Evolutionary conservation across 441 rosid genomes (phyloP).

Genomic region (Populus tomentosa): DNA sequence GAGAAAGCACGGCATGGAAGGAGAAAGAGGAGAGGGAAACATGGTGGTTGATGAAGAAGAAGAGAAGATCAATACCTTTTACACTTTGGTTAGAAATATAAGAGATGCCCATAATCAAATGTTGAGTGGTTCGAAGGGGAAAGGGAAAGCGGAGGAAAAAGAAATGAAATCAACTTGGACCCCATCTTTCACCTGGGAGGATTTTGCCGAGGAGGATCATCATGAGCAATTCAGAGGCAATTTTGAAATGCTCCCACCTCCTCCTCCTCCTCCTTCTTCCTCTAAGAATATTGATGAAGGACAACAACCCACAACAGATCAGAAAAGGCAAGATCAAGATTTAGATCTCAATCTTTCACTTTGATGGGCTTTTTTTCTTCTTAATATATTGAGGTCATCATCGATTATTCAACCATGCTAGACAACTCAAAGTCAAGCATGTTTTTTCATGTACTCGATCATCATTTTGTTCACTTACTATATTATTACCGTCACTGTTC

Average conservation of each 20-base stretch:
- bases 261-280: background rate
- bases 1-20: constrained; percentile 1
- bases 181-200: constrained; percentile 15
- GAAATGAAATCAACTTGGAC: constrained; percentile 6
- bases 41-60: background rate
- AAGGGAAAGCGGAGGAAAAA: background rate
- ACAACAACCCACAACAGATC: background rate
- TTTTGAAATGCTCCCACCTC: background rate
- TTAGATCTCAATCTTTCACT: constrained; percentile 23
- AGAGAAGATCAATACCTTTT: constrained; percentile 11
- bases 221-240: background rate
- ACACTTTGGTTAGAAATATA: constrained; percentile 15
- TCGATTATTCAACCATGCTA: background rate
- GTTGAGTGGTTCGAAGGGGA: background rate
- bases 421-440: background rate
- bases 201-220: constrained; percentile 1
- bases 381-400: background rate
- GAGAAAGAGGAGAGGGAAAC: background rate
- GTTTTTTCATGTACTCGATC: background rate
- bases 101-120: constrained; percentile 11
- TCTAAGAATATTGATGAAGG: background rate
- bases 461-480: background rate
- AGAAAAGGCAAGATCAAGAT: background rate
- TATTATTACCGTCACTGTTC: background rate
- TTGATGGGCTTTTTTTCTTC: background rate